Conservation (phyloP, 352 stramenopile species). For the Blastocystis sp. region DNA sequence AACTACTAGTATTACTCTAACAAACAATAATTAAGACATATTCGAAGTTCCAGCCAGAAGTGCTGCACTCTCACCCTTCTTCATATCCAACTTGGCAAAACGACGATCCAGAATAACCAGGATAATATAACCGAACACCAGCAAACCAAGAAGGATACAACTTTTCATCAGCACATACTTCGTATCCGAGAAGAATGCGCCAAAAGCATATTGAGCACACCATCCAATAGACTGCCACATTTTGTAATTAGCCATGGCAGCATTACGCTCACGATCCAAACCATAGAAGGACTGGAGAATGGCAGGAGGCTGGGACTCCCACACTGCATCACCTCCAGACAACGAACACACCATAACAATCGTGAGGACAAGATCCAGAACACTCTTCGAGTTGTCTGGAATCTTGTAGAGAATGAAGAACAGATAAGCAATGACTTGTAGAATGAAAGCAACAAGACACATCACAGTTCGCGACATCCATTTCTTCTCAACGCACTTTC, state of each 20-base stretch:
- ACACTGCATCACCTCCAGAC: conserved; percentile 61
- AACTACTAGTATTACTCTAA: neutral
- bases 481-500: conserved; percentile 67
- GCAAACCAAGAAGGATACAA: conserved; percentile 40
- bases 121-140: conserved; percentile 52
- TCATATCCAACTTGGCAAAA: conserved; percentile 53
- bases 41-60: neutral
- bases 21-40: neutral
- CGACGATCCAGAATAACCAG: conserved; percentile 38
- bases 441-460: conserved; percentile 42
- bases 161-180: conserved; percentile 48
- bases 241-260: conserved; percentile 69
- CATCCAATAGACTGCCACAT: conserved; percentile 69
- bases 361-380: conserved; percentile 19
- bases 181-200: neutral
- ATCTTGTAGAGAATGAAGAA: conserved; percentile 68
- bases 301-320: conserved; percentile 69
- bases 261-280: conserved; percentile 66
- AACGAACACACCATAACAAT: conserved; percentile 57
- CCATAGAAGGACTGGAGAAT: conserved; percentile 69
- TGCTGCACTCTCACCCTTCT: conserved; percentile 62
- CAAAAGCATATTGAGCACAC: conserved; percentile 65
- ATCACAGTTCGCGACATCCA: conserved; percentile 64
- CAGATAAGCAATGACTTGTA: conserved; percentile 54
- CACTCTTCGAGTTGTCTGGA: neutral